A percentile compares a stretch with the other conserved stretches of the same genome.
These are phyloP conservation scores for Diaporthe citrichinensis DNA, from an alignment of 2,329 filamentous ascomycete genomes.

Conservation along the genomic window DNA sequence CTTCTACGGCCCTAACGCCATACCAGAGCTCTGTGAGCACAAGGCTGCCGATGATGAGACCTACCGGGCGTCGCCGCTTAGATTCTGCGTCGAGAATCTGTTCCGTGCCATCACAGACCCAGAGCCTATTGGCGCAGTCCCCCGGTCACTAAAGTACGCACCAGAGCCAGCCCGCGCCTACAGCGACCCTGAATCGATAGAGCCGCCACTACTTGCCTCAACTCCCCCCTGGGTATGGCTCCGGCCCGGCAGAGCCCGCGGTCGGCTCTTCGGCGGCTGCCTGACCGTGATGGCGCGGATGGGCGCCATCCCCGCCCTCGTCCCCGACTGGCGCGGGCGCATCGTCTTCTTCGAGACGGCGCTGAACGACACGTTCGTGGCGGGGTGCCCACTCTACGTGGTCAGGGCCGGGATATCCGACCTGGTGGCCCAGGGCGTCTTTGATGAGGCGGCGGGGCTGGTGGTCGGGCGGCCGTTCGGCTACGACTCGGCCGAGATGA, in stretches of 20 bases:
- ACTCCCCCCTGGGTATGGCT: slow-evolving; percentile 55
- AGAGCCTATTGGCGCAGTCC: slow-evolving; percentile 46
- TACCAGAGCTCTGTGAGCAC: slow-evolving; percentile 53
- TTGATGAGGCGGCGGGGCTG: slow-evolving; percentile 56
- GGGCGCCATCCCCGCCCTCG: slow-evolving; percentile 50
- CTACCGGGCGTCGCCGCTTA: slow-evolving; percentile 37
- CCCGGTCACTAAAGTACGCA: slow-evolving; percentile 2
- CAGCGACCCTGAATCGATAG: too few species aligned
- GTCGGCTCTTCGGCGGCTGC: slow-evolving; percentile 60
- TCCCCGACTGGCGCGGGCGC: slow-evolving; percentile 54
- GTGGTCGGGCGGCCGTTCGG: slow-evolving; percentile 59
- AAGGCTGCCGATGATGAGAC: slow-evolving; percentile 50
- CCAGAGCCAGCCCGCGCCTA: too few species aligned
- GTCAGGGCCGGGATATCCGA: slow-evolving; percentile 56
- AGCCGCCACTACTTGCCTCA: not conserved
- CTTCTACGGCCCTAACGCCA: slow-evolving; percentile 58
- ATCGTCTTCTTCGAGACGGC: slow-evolving; percentile 59
- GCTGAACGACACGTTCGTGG: slow-evolving; percentile 47
- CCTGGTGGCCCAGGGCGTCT: slow-evolving; percentile 57
- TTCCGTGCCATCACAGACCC: slow-evolving; percentile 48
- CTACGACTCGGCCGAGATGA: slow-evolving; percentile 50
- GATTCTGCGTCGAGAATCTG: slow-evolving; percentile 43
- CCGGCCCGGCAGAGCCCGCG: slow-evolving; percentile 53
- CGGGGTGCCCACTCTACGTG: slow-evolving; percentile 40
- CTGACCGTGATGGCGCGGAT: slow-evolving; percentile 57